Evolutionary conservation across 495 filamentous ascomycete genomes (phyloP), one percentile per base, ranked within the genome.

Genomic region (Neurospora sp.): DNA sequence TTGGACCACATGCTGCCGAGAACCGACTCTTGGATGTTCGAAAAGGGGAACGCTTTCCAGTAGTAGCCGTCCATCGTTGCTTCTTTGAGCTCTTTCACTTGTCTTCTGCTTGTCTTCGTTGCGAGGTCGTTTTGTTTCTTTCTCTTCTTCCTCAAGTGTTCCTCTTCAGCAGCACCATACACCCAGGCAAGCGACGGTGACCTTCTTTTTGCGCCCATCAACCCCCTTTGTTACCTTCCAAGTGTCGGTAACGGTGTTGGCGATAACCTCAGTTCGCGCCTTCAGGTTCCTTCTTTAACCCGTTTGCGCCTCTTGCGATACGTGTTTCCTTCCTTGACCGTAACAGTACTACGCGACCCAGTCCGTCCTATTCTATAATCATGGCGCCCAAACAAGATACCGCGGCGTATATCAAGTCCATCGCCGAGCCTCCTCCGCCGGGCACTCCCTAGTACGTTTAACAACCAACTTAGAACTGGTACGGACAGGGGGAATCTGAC

Each of bases 391-490:
- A 73, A 69, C 80, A 79, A 44, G 81, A 85, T 54, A 79, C 79
- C 16, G 70, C 72, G 59, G 79, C 80, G 11, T 78, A 80, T 73
- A 84, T 85, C 74, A 74, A 81, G 74, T 79, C 86, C 71, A 76
- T 88, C 35, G 83, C 84, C 14, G 76, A 78, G 38, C 87, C 88
- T 16, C 89, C 89, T 20, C 86, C 88, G n/a, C 84, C 87, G 0
- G 89, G 89, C 41, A 78, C 87, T 11, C 89, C 89, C 6, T 89
- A 90, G 27, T 31, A 2, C n/a, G n/a, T n/a, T n/a, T n/a, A n/a
- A n/a, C n/a, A n/a, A n/a, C n/a, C n/a, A n/a, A n/a, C n/a, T n/a
- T n/a, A n/a, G n/a, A n/a, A n/a, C n/a, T n/a, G n/a, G n/a, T n/a
- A n/a, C n/a, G n/a, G n/a, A n/a, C n/a, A n/a, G n/a, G n/a, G n/a